Conservation (phyloP, 2,329 filamentous ascomycete species). For the Tolypocladium cylindrosporum region DNA sequence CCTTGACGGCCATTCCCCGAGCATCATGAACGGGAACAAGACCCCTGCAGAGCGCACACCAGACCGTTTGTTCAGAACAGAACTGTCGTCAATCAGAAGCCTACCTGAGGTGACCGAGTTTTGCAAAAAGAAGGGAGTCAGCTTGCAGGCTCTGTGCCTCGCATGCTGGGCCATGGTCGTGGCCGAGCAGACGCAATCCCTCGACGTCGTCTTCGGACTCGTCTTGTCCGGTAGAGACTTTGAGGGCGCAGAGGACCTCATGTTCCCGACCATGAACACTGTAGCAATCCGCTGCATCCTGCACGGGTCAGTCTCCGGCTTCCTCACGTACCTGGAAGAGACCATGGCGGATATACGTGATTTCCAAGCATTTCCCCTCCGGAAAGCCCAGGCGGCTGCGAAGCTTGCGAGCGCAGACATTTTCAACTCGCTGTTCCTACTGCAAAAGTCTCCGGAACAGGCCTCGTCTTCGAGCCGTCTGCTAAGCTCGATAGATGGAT, state of each 20-base stretch:
- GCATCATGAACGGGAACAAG: conserved; percentile 14
- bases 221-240: conserved; percentile 79
- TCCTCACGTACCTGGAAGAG: conserved; percentile 66
- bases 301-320: conserved; percentile 53
- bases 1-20: conserved; percentile 40
- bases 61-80: conserved; percentile 5
- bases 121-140: conserved; percentile 58
- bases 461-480: conserved; percentile 20
- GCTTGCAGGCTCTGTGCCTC: conserved; percentile 66
- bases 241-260: conserved; percentile 52
- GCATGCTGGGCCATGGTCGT: conserved; percentile 66
- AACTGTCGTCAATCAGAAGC: conserved; percentile 3
- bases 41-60: not conserved
- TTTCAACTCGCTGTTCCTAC: conserved; percentile 48
- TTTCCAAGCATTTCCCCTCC: conserved; percentile 68
- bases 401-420: conserved; percentile 25
- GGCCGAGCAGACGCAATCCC: conserved; percentile 47
- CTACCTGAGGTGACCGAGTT: conserved; percentile 31
- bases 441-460: conserved; percentile 29
- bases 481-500: conserved; percentile 52
- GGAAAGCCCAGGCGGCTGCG: conserved; percentile 47
- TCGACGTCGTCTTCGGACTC: conserved; percentile 75
- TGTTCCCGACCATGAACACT: conserved; percentile 92
- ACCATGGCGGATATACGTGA: conserved; percentile 56
- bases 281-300: conserved; percentile 64